Base-by-base conservation (phyloP, 2,329 filamentous ascomycete genomes). In the Diaporthe capsici region DNA sequence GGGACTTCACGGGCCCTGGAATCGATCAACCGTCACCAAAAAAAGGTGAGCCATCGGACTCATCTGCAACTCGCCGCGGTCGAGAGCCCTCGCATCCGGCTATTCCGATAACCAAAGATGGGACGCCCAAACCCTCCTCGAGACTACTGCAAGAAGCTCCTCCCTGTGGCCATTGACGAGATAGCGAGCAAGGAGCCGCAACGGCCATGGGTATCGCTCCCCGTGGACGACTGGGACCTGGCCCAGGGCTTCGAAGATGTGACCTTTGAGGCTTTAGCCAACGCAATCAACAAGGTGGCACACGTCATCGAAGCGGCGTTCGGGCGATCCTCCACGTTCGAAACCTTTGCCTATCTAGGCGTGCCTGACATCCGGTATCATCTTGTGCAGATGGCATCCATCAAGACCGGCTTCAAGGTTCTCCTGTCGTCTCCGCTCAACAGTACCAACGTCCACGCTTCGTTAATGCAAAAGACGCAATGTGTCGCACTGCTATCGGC, bases 391-490 rank as follows among this genome's bases (percentile, higher is more conserved):
- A 77, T 79, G 76, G 78, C 79, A 1, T 70, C 67, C 13, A 74
- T 71, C 57, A 80, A 79, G 65, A 78, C 78, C 13, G 79, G 78
- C 3, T 74, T 77, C 71, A 75, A 76, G 73, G 77, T 78, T 28
- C 68, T 80, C 4, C 78, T 79, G 28, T 77, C 78, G 17, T 80
- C 79, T 37, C 78, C 77, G 49, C 74, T 79, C 34, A 80, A 79
- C 63, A 79, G 72, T 44, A 70, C 74, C 5, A 47, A 68, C 5
- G 67, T 79, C 12, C 79, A 80, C 63, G 17, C 78, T 22, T 65
- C 57, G 15, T 70, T 79, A 20, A 78, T 80, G 76, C 61, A 71
- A 15, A 65, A 76, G 42, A 74, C 78, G 2, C 57, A 77, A 25
- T 78, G 78, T 75, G 75, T 67, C 13, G 72, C 74, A 13, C 65